Evolutionary conservation across 2,329 filamentous ascomycete genomes (phyloP), one percentile per base, ranked within the genome.

Genomic region (Claviceps lovelessii): DNA sequence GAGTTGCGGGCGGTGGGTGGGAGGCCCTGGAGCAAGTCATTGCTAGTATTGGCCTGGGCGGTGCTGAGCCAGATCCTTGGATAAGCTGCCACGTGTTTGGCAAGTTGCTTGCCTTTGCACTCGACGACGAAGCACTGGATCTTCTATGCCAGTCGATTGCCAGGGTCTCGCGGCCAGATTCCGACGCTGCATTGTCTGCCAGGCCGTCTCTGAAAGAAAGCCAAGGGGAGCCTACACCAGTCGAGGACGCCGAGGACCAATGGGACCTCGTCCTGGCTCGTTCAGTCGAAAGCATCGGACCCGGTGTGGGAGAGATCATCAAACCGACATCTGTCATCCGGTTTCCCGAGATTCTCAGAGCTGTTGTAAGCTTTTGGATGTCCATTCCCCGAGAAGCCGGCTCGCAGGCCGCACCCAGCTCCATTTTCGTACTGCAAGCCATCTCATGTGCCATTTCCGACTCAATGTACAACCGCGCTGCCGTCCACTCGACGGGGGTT

Each of bases 1-100:
- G 82, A 60, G 81, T 94, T 35, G 80, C 87, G 56, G 83, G 81
- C 28, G 86, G 84, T 55, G 90, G 91, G 4, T 95, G 89, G 84
- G 77, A 83, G 59, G 80, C 83, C 8, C 68, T 96, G 54, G 84
- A 93, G 63, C 80, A 87, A 64, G 80, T 80, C 6, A 78, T 90
- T 71, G 80, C 79, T 58, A 82, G 81, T 66, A 82, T 84, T 67
- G 80, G 85, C 39, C 70, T 83, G 53, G 76, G 84, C 54, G 79
- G 78, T 59, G 77, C 77, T 55, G 83, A 87, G 59, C 76, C 82
- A 48, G 87, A 94, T 62, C 69, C 77, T 6, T 84, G 80, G 80
- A 77, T 79, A 54, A 80, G 77, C 61, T 80, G 78, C 61, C 85
- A 90, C 67, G 76, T 94, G 4, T 94, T 94, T 69, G 89, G 89